Evolutionary conservation across 495 filamentous ascomycete species (phyloP).

Genomic region (Cenococcum geophilum): DNA sequence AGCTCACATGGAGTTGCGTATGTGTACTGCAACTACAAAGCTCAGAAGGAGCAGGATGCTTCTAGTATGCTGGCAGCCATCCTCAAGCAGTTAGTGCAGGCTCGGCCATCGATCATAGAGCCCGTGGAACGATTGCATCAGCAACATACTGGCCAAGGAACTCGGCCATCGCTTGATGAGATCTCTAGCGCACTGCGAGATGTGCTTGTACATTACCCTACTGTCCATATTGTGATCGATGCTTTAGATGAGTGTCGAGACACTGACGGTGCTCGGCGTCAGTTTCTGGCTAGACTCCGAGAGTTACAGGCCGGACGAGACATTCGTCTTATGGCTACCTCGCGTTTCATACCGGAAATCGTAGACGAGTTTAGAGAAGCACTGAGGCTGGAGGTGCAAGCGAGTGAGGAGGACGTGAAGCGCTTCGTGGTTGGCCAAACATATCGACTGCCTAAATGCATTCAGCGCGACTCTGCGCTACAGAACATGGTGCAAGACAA

Average conservation of each 20-base stretch:
- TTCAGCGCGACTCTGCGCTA: conserved; percentile 8
- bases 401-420: conserved; percentile 17
- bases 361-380: conserved; percentile 8
- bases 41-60: conserved; percentile 38
- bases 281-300: conserved; percentile 34
- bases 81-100: conserved; percentile 40
- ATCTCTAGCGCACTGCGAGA: conserved; percentile 26
- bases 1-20: conserved; percentile 37
- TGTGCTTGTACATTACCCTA: conserved; percentile 25
- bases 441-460: conserved; percentile 10
- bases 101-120: too few species aligned
- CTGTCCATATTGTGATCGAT: conserved; percentile 43
- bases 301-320: conserved; percentile 29
- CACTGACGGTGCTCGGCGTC: conserved; percentile 30
- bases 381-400: conserved; percentile 17
- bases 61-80: conserved; percentile 36
- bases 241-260: conserved; percentile 43
- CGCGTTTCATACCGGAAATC: conserved; percentile 15
- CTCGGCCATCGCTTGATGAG: neutral
- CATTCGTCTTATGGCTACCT: conserved; percentile 26
- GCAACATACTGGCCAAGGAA: neutral
- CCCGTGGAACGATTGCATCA: conserved; percentile 1
- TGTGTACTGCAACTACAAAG: conserved; percentile 43
- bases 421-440: conserved; percentile 14
- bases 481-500: neutral